A percentile compares a stretch with the other conserved stretches of the same genome.
These are phyloP conservation scores for Aurinia saxatilis DNA, from an alignment of 345 rosid genomes.

Conservation along the genomic window DNA sequence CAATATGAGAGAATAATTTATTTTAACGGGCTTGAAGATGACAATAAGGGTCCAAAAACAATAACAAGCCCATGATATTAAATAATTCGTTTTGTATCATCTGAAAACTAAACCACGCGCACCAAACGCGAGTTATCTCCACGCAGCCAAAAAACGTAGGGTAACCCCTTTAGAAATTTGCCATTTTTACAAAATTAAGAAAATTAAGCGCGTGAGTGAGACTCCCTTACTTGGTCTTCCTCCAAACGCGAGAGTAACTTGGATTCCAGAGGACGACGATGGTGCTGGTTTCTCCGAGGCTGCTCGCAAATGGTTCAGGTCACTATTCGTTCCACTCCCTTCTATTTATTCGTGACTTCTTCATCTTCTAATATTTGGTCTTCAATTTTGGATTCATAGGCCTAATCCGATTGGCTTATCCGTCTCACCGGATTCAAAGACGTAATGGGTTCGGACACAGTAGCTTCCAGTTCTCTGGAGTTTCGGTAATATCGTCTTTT, in stretches of 20 bases:
- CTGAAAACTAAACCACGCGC: too few relatives aligned
- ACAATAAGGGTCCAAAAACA: too few relatives aligned
- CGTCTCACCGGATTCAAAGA: neutral
- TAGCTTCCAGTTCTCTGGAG: neutral
- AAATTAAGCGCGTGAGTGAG: too few relatives aligned
- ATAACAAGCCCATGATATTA: too few relatives aligned
- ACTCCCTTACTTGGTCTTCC: too few relatives aligned
- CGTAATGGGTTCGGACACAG: neutral
- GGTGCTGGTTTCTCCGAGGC: constrained; percentile 20
- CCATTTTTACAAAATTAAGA: too few relatives aligned
- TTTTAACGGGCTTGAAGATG: too few relatives aligned
- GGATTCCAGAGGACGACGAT: neutral
- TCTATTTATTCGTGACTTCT: neutral
- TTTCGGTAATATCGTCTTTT: neutral
- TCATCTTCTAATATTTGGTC: neutral
- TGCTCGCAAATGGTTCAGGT: constrained; percentile 18
- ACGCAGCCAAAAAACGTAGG: too few relatives aligned
- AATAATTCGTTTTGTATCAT: too few relatives aligned
- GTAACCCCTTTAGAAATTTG: too few relatives aligned
- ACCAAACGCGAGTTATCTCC: too few relatives aligned
- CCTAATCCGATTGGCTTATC: neutral
- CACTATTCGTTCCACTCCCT: neutral
- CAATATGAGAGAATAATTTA: too few relatives aligned
- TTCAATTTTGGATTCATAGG: neutral
- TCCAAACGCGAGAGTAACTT: neutral